These are phyloP conservation scores for Rhinocladiella similis DNA, from an alignment of 2,329 filamentous ascomycete genomes.

Conservation along the genomic window DNA sequence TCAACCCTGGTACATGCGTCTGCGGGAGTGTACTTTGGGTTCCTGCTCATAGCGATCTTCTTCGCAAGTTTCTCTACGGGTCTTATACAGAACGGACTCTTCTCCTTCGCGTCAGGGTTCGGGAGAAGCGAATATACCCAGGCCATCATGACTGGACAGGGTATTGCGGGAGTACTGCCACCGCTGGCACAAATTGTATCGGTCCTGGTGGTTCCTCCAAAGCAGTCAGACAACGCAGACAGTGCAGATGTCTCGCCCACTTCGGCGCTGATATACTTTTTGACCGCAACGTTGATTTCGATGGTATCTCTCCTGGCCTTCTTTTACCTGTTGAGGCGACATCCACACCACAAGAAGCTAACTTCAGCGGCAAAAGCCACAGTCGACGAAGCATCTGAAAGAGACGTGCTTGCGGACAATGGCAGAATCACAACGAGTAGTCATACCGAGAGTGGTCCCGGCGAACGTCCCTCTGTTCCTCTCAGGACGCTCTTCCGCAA, in stretches of 20 bases:
- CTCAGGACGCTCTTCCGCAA: constrained; percentile 71
- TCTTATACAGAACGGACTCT: constrained; percentile 89
- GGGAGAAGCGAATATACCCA: constrained; percentile 87
- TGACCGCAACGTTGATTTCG: constrained; percentile 80
- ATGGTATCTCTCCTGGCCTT: constrained; percentile 70
- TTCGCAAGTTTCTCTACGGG: constrained; percentile 77
- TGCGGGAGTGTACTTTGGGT: constrained; percentile 70
- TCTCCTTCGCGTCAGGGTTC: constrained; percentile 86
- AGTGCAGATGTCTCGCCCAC: constrained; percentile 54
- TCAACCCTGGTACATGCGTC: constrained; percentile 73
- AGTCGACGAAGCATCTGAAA: constrained; percentile 23
- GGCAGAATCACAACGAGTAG: constrained; percentile 44
- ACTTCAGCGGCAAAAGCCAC: constrained; percentile 19
- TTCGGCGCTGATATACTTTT: constrained; percentile 86
- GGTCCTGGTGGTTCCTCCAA: constrained; percentile 65
- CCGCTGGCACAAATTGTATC: constrained; percentile 83
- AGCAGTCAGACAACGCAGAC: constrained; percentile 38
- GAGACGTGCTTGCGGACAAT: constrained; percentile 23
- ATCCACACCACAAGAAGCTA: constrained; percentile 24
- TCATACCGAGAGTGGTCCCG: constrained; percentile 28
- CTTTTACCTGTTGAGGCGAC: constrained; percentile 66
- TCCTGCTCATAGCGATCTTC: constrained; percentile 80
- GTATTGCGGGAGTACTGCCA: constrained; percentile 85
- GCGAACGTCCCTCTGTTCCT: constrained; percentile 50
- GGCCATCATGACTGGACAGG: constrained; percentile 94